Base-by-base conservation (phyloP, 2,329 filamentous ascomycete species). In the Claviceps digitariae region DNA sequence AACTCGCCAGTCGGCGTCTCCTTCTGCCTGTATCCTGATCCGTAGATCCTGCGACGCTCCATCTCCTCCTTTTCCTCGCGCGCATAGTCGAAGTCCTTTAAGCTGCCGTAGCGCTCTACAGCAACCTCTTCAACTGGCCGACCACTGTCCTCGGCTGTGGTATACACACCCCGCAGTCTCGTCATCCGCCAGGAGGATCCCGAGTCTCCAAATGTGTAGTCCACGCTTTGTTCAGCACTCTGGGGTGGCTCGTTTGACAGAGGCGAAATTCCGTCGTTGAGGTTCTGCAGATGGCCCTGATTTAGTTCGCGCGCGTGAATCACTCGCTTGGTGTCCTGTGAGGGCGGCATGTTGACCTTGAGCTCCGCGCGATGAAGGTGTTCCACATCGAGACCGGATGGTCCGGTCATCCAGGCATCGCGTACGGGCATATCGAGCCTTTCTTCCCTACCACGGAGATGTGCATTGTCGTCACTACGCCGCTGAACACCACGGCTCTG, bases 101-200 rank as follows among this genome's bases (percentile, higher is more conserved):
- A 64, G 58, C 81, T 82, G 2, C 90, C 91, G 63, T 86, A 96
- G 13, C 88, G 78, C 60, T 95, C 86, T 40, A 86, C 61, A 0
- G 90, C 93, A 49, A 97, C 74, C 1, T 95, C 87, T 7, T 97
- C 91, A 0, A 94, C 75, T 0, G 79, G 62, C n/a, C 77, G 77
- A 0, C 83, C 83, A 0, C 74, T 83, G 61, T 93, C 84, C 59
- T 94, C 77, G 0, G 90, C 88, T 52, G 84, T 78, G 27, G 81
- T 79, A 66, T 95, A 95, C 2, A 95, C 87, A 12, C 83, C 86
- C 59, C 86, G 90, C 34, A 98, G 79, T 67, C 90, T 96, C 6
- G 86, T 95, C 90, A 98, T 95, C 50, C 94, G 84, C 93, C 94
- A 98, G 61, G 89, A 81, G 15, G 90, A 91, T 0, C 93, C 91